Evolutionary conservation across 768 basidiomycete genomes (phyloP), one percentile per base, ranked within the genome.

Genomic region (Megacollybia marginata): DNA sequence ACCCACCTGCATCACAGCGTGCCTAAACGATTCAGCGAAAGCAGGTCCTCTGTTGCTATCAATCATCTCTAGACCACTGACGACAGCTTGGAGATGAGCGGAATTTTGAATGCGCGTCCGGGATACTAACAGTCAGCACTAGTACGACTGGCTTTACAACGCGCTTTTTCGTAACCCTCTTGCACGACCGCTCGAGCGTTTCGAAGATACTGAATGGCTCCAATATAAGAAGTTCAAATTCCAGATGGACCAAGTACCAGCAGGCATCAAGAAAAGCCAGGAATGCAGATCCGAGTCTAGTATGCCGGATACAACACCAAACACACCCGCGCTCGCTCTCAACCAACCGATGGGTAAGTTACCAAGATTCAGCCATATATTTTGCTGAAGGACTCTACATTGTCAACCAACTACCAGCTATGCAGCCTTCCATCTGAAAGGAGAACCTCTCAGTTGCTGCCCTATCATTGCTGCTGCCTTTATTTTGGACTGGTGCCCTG

Each of bases 11-110:
- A 55, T 55, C 10, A 60, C 54, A 2, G 61, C 62, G 42, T 60
- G 52, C 4, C 52, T 50, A 33, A 63, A 61, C 2, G n/a, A n/a
- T n/a, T n/a, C n/a, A n/a, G n/a, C n/a, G 62, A 65, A 9, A 69
- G 53, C 5, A 59, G 60, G 28, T 69, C 60, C 16, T 65, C 60
- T 3, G 62, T 57, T 9, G 68, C 66, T 50, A 18, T 66, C 65
- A 0, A 68, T 48, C 23, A 60, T 42, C 9, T 58, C 42, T 18
- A 55, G 52, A 1, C 65, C 60, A 20, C 56, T 59, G 12, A 64
- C 59, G 11, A 70, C 52, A 18, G 69, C 58, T 58, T 58, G 15
- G 47, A 42, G 20, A 57, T 35, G 19, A 46, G 50, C 13, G 63
- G 56, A 2, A 66, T 16, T 48, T 61, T 66, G 60, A 66, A 69